Evolutionary conservation across 1,284 basidiomycete genomes (phyloP).

Genomic region (Ustilago sp.): DNA sequence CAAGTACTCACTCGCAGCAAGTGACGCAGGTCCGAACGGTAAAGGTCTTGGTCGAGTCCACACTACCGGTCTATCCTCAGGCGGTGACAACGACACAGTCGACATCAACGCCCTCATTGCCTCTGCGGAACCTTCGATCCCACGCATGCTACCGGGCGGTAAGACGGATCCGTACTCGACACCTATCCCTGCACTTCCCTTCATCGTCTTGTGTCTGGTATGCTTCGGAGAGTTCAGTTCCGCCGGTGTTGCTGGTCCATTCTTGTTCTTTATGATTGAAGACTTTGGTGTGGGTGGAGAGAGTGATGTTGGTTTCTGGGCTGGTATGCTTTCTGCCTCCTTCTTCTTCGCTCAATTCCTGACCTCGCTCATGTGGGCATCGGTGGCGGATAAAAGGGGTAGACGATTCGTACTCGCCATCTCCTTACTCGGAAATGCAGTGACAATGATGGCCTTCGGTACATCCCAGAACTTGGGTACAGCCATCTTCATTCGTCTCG

Average conservation of each 20-base stretch:
- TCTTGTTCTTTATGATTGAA: conserved; percentile 68
- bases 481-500: conserved; percentile 86
- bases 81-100: conserved; percentile 26
- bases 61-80: conserved; percentile 27
- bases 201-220: conserved; percentile 65
- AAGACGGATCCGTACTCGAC: conserved; percentile 50
- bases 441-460: conserved; percentile 85
- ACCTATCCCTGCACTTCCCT: conserved; percentile 65
- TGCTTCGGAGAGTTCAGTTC: conserved; percentile 74
- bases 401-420: conserved; percentile 84
- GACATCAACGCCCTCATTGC: conserved; percentile 46
- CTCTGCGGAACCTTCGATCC: conserved; percentile 42
- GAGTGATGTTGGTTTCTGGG: conserved; percentile 67
- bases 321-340: conserved; percentile 67
- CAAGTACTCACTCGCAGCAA: conserved; percentile 31
- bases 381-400: conserved; percentile 90
- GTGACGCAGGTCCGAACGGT: conserved; percentile 28
- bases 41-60: conserved; percentile 34
- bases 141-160: conserved; percentile 36
- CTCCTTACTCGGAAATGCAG: conserved; percentile 83
- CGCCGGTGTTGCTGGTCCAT: conserved; percentile 75
- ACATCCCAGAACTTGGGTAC: conserved; percentile 75
- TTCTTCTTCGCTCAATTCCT: conserved; percentile 74
- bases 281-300: conserved; percentile 66
- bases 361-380: conserved; percentile 92